A percentile compares a stretch with the other conserved stretches of the same genome.
Evolutionary conservation across 495 filamentous ascomycete genomes (phyloP).

Genomic region (Choiromyces venosus): DNA sequence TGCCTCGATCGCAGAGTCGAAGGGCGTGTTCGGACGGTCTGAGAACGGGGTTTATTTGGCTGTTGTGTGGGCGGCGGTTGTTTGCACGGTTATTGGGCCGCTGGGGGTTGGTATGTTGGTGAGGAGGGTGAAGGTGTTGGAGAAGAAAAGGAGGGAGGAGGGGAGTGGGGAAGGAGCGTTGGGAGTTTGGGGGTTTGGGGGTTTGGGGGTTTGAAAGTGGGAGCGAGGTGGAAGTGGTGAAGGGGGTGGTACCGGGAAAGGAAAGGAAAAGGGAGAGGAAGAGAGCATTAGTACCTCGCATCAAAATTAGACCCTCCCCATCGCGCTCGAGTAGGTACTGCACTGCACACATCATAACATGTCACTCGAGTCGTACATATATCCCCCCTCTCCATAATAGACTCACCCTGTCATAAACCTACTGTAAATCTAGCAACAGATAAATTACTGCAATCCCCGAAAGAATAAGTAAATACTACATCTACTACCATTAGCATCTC

Average conservation of each 20-base stretch:
- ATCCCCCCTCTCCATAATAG: too few relatives aligned
- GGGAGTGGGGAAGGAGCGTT: slow-evolving; percentile 8
- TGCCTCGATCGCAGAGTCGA: slow-evolving; percentile 59
- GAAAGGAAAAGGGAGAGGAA: neutral
- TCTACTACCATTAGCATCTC: too few relatives aligned
- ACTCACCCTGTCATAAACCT: too few relatives aligned
- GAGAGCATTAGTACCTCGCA: neutral
- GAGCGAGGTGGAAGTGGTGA: neutral
- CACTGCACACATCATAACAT: neutral
- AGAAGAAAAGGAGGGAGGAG: slow-evolving; percentile 16
- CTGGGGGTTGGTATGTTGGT: slow-evolving; percentile 55
- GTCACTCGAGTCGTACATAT: neutral
- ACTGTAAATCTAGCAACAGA: too few relatives aligned
- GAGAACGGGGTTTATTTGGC: slow-evolving; percentile 56
- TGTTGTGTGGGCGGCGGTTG: slow-evolving; percentile 66
- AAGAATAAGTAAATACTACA: too few relatives aligned
- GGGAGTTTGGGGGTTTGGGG: slow-evolving; percentile 39
- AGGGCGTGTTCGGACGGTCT: slow-evolving; percentile 51
- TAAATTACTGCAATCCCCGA: too few relatives aligned
- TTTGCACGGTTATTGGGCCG: slow-evolving; percentile 71
- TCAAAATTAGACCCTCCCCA: neutral
- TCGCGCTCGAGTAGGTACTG: neutral
- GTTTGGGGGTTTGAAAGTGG: slow-evolving; percentile 35
- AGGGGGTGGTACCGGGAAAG: neutral
- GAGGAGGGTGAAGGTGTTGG: slow-evolving; percentile 36